phyloP scores from a whole-genome alignment of 441 rosid genomes.

The Populus tomentosa region DNA sequence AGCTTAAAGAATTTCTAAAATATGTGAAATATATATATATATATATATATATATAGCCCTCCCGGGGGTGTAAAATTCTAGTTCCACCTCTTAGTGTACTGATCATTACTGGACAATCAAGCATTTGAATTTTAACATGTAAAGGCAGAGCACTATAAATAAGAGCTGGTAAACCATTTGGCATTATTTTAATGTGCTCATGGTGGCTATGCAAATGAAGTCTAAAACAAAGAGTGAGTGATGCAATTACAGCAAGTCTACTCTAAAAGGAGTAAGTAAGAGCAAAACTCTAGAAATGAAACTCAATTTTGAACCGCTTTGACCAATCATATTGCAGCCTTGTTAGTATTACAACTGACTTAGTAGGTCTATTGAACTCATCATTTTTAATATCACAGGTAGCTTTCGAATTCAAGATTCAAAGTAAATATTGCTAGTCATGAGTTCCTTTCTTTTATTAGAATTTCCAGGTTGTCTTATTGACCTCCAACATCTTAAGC shows the following conservation, averaged over 20 bases:
- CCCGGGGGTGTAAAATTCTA: too few species aligned
- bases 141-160: neutral
- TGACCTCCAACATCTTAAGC: neutral
- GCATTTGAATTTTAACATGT: neutral
- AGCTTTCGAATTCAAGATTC: neutral
- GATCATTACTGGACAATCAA: neutral
- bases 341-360: neutral
- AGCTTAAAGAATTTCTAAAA: neutral
- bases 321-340: neutral
- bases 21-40: too few species aligned
- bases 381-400: neutral
- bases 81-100: too few species aligned
- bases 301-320: neutral
- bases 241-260: neutral
- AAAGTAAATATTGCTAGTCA: neutral
- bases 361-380: neutral
- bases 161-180: neutral
- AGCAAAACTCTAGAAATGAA: neutral
- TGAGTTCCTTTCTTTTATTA: neutral
- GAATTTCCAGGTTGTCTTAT: neutral
- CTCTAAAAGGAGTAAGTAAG: neutral
- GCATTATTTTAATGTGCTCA: neutral
- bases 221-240: neutral
- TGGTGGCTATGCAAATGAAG: neutral
- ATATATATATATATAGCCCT: too few species aligned